Conservation (phyloP, 768 basidiomycete genomes). For the Suillus variegatus region DNA sequence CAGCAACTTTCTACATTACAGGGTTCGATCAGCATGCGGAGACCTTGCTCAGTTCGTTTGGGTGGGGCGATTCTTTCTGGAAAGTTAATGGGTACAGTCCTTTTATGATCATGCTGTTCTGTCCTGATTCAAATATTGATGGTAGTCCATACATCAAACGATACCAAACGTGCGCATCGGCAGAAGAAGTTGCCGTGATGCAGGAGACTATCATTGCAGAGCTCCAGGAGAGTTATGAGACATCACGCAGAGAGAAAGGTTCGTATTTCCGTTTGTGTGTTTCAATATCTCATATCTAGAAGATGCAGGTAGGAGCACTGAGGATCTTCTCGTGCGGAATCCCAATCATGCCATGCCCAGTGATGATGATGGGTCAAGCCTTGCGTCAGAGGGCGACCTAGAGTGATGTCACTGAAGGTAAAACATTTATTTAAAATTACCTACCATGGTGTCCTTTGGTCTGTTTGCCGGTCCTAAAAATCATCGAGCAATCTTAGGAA, state of each 20-base stretch:
- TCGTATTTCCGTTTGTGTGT: constrained; percentile 7
- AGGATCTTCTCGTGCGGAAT: constrained; percentile 68
- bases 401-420: background rate
- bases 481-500: background rate
- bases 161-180: constrained; percentile 71
- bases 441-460: background rate
- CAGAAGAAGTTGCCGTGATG: constrained; percentile 55
- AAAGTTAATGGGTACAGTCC: constrained; percentile 70
- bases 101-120: background rate
- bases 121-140: background rate
- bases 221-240: constrained; percentile 60
- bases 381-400: background rate
- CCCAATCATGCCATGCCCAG: constrained; percentile 52
- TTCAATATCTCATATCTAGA: constrained; percentile 13
- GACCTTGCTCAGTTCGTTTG: constrained; percentile 74
- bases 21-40: constrained; percentile 85
- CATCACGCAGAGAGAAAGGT: constrained; percentile 58
- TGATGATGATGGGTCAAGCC: background rate
- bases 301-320: constrained; percentile 36
- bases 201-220: constrained; percentile 74
- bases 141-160: constrained; percentile 55
- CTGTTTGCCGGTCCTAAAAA: background rate
- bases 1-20: constrained; percentile 93
- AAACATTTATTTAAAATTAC: background rate
- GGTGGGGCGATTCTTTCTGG: constrained; percentile 90